These are phyloP conservation scores for Boletus patriciae DNA, from an alignment of 768 basidiomycete genomes.

Conservation along the genomic window DNA sequence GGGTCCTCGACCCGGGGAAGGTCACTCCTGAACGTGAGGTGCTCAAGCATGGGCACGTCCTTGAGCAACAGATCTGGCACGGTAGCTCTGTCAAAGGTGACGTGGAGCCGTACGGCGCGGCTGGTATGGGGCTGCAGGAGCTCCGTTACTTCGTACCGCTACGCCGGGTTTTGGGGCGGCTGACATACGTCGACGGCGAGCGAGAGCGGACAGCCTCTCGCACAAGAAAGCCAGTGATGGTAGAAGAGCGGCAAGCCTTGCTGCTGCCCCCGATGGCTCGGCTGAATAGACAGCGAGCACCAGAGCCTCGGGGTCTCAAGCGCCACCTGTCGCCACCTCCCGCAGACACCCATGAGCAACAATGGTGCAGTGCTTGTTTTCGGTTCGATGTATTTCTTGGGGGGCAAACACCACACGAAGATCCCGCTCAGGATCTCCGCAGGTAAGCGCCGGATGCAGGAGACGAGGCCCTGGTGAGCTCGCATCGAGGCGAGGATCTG, in stretches of 20 bases:
- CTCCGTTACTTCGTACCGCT: conserved; percentile 23
- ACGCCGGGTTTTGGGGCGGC: conserved; percentile 16
- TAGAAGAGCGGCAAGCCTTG: conserved; percentile 14
- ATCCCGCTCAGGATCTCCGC: conserved; percentile 49
- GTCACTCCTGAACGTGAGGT: conserved; percentile 7
- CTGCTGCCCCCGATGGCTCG: conserved; percentile 6
- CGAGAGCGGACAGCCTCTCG: conserved; percentile 20
- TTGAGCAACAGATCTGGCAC: conserved; percentile 15
- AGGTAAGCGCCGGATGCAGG: conserved; percentile 39
- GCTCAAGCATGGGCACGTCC: conserved; percentile 18
- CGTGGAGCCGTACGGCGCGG: conserved; percentile 9
- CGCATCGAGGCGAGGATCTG: conserved; percentile 19
- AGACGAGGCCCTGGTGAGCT: conserved; percentile 20
- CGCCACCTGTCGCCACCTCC: conserved; percentile 42
- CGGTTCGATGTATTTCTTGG: conserved; percentile 23
- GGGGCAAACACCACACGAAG: conserved; percentile 40
- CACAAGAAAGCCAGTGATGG: conserved; percentile 22
- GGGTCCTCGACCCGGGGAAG: too few species aligned
- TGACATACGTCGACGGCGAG: conserved; percentile 19
- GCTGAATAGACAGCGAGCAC: conserved; percentile 39
- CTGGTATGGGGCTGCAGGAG: conserved; percentile 21
- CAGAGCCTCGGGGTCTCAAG: conserved; percentile 45
- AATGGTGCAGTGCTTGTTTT: conserved; percentile 33
- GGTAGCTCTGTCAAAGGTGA: conserved; percentile 14
- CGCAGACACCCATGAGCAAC: conserved; percentile 41